Base-by-base conservation (phyloP, 257 asterid species). In the Solanum lycopersicoides region DNA sequence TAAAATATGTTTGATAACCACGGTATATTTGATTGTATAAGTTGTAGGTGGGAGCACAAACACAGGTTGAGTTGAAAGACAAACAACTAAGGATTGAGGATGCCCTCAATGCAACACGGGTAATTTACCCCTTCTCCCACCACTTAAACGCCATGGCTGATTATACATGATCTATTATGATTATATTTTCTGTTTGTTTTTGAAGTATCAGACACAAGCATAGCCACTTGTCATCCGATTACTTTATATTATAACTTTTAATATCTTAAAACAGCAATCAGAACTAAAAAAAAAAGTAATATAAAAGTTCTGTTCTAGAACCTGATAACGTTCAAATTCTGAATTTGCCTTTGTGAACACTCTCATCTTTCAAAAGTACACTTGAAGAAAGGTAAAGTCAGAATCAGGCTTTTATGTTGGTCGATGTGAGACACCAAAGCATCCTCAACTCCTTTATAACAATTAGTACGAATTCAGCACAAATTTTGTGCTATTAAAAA, bases 101-200 rank as follows among this genome's bases (percentile, higher is more conserved):
- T 90, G 98, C 98, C 63, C 89, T 96, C 75, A 95, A 95, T 92
- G 98, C 98, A 88, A 92, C 98, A n/a, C 93, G 95, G 98, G 98
- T 96, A 88, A 86, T 88, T 66, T 86, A 18, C 18, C 39, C 84
- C 20, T 30, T 77, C 14, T 44, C 47, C 18, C 59, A 25, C 1
- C 12, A 23, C 60, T 76, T 76, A 25, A 69, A 35, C 82, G 39
- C 14, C 53, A 77, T 30, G 16, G 39, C 39, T 18, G 20, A 41
- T 84, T 6, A 56, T 20, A 16, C 7, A 60, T 59, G 69, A 50
- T 14, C 60, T n/a, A 16, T 32, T 16, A 34, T 15, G 20, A 71
- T 15, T 68, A 28, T 13, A 28, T 15, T 34, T 72, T 34, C 45
- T 44, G 42, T 0, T 25, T 4, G 42, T 45, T 42, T 28, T 47